Conservation (phyloP, 2,329 filamentous ascomycete genomes). For the Epichloe scottii region DNA sequence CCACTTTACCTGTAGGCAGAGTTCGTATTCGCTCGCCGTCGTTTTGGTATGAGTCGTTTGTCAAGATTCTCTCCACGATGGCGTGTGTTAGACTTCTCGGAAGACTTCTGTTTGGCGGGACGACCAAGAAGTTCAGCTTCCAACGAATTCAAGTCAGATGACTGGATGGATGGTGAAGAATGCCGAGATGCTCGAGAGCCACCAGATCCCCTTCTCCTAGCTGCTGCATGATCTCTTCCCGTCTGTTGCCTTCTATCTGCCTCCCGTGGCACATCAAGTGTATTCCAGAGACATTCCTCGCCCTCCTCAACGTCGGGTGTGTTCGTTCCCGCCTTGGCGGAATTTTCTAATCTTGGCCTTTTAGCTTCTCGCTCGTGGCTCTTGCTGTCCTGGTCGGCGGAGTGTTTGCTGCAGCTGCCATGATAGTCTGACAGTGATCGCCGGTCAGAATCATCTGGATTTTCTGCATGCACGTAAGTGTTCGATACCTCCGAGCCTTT, state of each 20-base stretch:
- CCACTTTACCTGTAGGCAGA: conserved; percentile 24
- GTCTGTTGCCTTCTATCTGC: conserved; percentile 4
- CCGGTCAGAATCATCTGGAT: not conserved
- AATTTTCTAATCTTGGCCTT: not conserved
- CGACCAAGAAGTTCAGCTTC: conserved; percentile 26
- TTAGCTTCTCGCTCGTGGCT: not conserved
- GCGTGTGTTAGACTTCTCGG: conserved; percentile 13
- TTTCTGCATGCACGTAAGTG: not conserved
- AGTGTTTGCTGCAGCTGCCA: conserved; percentile 1
- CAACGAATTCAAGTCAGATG: conserved; percentile 25
- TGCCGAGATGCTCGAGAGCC: conserved; percentile 15
- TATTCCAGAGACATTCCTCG: conserved; percentile 10
- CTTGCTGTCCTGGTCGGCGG: not conserved
- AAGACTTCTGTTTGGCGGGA: conserved; percentile 18
- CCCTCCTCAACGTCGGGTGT: conserved; percentile 17
- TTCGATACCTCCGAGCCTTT: not conserved
- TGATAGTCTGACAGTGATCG: conserved; percentile 1
- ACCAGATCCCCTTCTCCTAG: conserved; percentile 10
- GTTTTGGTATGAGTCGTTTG: conserved; percentile 14
- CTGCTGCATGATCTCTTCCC: not conserved
- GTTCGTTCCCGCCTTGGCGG: conserved; percentile 10
- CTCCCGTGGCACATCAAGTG: conserved; percentile 5
- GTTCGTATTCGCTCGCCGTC: conserved; percentile 22
- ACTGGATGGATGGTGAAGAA: conserved; percentile 19
- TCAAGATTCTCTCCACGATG: conserved; percentile 10